These are phyloP conservation scores for Rhizopus sp. DNA, from an alignment of 371 early-diverging fungal species.

Conservation along the genomic window DNA sequence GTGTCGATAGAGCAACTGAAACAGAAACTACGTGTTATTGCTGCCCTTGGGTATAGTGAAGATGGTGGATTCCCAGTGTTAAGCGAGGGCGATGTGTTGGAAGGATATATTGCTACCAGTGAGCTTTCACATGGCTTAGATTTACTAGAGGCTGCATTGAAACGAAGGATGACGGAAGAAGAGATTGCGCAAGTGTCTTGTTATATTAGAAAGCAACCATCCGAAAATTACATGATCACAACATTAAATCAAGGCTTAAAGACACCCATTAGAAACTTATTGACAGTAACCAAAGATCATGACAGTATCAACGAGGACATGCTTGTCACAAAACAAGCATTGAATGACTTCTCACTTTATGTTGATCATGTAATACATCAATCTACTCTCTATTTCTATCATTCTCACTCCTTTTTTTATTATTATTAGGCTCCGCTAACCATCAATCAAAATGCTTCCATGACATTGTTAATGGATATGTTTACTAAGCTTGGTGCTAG, in stretches of 20 bases:
- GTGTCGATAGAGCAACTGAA: conserved; percentile 61
- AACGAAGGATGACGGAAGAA: conserved; percentile 37
- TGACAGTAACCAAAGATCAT: conserved; percentile 3
- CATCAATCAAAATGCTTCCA: conserved; percentile 71
- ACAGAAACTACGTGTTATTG: conserved; percentile 54
- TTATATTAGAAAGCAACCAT: conserved; percentile 22
- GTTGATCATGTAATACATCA: conserved; percentile 64
- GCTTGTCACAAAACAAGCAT: conserved; percentile 4
- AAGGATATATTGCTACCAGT: conserved; percentile 84
- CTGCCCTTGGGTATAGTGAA: conserved; percentile 63
- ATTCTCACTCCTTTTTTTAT: not conserved
- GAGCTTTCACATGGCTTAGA: conserved; percentile 82
- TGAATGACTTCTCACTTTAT: conserved; percentile 69
- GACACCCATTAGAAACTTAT: conserved; percentile 13
- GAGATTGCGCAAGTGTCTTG: conserved; percentile 31
- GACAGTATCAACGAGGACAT: not conserved
- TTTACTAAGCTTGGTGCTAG: conserved; percentile 82
- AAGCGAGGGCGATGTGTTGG: conserved; percentile 60
- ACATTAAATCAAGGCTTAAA: conserved; percentile 11
- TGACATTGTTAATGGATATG: conserved; percentile 87
- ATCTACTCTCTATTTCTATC: not conserved
- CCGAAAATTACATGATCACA: conserved; percentile 3
- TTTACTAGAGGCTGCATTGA: conserved; percentile 36
- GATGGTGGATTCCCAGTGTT: conserved; percentile 90
- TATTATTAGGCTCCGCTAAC: conserved; percentile 72